A percentile compares a stretch with the other conserved stretches of the same genome.
Conservation (phyloP, 208 protist species). For the Endotrypanum monterogeii region DNA sequence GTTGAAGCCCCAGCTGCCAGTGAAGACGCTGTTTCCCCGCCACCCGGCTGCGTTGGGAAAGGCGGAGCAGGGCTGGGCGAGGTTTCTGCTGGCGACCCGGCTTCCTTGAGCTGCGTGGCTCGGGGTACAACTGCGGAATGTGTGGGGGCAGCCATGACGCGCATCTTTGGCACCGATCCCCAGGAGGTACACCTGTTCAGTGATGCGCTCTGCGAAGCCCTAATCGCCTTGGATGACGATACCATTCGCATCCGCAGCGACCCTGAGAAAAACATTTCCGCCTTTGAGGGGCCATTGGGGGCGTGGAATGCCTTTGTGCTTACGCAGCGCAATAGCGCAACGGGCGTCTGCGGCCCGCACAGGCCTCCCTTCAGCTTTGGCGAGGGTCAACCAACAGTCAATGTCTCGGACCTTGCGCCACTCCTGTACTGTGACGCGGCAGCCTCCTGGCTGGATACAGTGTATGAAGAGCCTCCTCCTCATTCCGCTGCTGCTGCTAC, state of each 20-base stretch:
- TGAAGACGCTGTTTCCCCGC: neutral
- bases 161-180: slow-evolving; percentile 25
- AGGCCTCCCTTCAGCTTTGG: slow-evolving; percentile 69
- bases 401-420: slow-evolving; percentile 46
- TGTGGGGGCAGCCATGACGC: slow-evolving; percentile 18
- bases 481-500: neutral
- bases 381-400: slow-evolving; percentile 45
- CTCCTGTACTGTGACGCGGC: slow-evolving; percentile 10
- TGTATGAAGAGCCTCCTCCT: neutral
- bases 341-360: slow-evolving; percentile 49
- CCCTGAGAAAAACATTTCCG: neutral
- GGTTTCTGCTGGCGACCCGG: neutral
- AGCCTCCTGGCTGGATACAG: slow-evolving; percentile 12
- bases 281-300: slow-evolving; percentile 13
- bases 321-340: slow-evolving; percentile 20
- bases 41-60: neutral
- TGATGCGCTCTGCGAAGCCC: slow-evolving; percentile 6
- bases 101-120: neutral
- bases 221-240: slow-evolving; percentile 2
- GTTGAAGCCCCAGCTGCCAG: neutral
- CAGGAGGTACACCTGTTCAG: slow-evolving; percentile 29
- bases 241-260: neutral
- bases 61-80: neutral
- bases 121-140: neutral
- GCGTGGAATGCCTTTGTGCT: slow-evolving; percentile 38